Percentiles rank a stretch among this genome's conserved stretches.
phyloP scores from a whole-genome alignment of 805 yeast genomes.

The Priceomyces medius region DNA sequence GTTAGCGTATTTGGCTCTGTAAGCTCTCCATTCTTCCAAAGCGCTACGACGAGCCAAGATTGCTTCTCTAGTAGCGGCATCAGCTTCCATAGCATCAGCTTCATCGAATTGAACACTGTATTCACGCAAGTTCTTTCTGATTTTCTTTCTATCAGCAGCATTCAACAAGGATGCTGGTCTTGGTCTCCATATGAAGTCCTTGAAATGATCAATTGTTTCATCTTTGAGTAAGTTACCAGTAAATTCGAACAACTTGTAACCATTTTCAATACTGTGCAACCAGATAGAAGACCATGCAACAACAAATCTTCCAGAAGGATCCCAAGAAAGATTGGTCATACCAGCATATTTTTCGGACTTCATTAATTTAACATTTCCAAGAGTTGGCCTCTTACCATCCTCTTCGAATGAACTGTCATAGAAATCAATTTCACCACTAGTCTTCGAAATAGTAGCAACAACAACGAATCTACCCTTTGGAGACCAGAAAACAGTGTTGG shows the following conservation, averaged over 20 bases:
- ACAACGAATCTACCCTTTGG: constrained; percentile 88
- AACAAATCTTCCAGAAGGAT: constrained; percentile 89
- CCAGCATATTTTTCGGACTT: constrained; percentile 68
- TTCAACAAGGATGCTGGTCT: constrained; percentile 80
- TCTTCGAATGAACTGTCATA: constrained; percentile 85
- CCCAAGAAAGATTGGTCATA: constrained; percentile 87
- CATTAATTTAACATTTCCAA: constrained; percentile 60
- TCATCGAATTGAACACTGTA: constrained; percentile 93
- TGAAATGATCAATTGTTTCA: constrained; percentile 78
- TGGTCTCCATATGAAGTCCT: constrained; percentile 95
- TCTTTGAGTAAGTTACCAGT: constrained; percentile 76
- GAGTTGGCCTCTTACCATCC: constrained; percentile 46
- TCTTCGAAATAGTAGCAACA: constrained; percentile 46
- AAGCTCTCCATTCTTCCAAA: constrained; percentile 81
- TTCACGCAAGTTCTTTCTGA: constrained; percentile 84
- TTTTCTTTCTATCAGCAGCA: constrained; percentile 81
- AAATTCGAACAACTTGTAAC: constrained; percentile 83
- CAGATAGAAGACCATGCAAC: constrained; percentile 86
- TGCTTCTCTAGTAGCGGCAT: constrained; percentile 85
- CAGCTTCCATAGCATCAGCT: constrained; percentile 92
- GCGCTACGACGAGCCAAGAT: constrained; percentile 79
- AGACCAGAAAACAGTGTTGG: constrained; percentile 79
- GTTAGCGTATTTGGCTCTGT: constrained; percentile 53
- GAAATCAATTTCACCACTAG: constrained; percentile 73
- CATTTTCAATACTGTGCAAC: constrained; percentile 84